Conservation (phyloP, 2,329 filamentous ascomycete species). For the Fusarium redolens region DNA sequence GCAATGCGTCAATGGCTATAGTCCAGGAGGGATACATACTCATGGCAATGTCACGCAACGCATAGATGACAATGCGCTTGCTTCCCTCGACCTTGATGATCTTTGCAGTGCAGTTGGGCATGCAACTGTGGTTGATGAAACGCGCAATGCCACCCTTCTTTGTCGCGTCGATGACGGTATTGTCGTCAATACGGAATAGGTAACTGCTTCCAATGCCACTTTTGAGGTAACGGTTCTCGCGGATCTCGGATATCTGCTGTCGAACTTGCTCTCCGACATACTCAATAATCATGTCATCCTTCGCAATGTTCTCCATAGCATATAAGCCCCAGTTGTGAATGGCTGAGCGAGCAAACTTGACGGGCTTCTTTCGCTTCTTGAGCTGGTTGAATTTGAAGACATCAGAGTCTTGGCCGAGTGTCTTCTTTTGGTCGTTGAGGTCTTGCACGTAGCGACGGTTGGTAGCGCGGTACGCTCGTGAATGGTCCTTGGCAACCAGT, state of each 20-base stretch:
- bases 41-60: conserved; percentile 91
- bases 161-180: conserved; percentile 96
- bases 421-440: conserved; percentile 93
- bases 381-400: conserved; percentile 98
- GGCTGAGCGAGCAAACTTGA: conserved; percentile 95
- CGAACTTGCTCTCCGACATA: conserved; percentile 98
- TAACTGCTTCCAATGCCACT: conserved; percentile 98
- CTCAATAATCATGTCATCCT: conserved; percentile 99
- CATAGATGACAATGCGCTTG: conserved; percentile 99
- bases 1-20: background rate
- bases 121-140: conserved; percentile 99
- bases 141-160: conserved; percentile 98
- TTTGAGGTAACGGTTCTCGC: conserved; percentile 91
- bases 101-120: conserved; percentile 98
- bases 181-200: conserved; percentile 97
- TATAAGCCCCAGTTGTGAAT: conserved; percentile 99
- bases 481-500: conserved; percentile 86
- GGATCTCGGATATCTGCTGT: conserved; percentile 96
- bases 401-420: conserved; percentile 84
- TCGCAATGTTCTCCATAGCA: conserved; percentile 95
- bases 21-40: conserved; percentile 70
- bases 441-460: conserved; percentile 95
- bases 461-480: conserved; percentile 92
- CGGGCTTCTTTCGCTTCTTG: conserved; percentile 99
- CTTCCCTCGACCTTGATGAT: conserved; percentile 99